Base-by-base conservation (phyloP, 2,329 filamentous ascomycete species). In the Polychaeton citri region DNA sequence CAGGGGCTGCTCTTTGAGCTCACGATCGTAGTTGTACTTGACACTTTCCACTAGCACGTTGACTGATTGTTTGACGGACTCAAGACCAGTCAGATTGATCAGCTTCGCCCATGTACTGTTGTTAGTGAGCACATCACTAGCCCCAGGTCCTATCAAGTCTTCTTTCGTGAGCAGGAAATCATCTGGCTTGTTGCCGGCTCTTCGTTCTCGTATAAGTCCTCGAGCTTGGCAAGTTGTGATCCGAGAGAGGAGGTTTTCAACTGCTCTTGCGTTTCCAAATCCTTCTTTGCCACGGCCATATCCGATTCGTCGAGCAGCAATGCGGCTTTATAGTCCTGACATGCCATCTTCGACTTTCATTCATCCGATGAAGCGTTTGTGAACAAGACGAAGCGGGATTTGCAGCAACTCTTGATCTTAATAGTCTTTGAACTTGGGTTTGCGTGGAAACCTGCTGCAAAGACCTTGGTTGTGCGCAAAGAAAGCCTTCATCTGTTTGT, bases 391-490 rank as follows among this genome's bases (percentile, higher is more conserved):
- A 8, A 63, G 55, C 0, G 86, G 53, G 9, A 88, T 86, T 0
- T 51, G 48, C 2, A 74, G 61, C 0, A 88, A 61, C 44, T 87
- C 79, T 0, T 59, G 46, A 32, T 87, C 76, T 0, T 62, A 61
- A 42, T 83, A 87, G 52, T 88, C 81, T 0, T 69, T 60, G 38
- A 87, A 88, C 30, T 71, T 66, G 47, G 87, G 63, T 21, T 67
- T 59, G 8, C 72, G 61, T 0, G 81, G 81, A 24, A 88, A 76
- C 0, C 81, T 73, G 43, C 79, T 82, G 0, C 71, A 64, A 2
- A 87, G 61, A 0, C 82, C 81, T 0, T 74, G 74, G 31, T 87
- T 87, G 41, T 86, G 79, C 0, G 71, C 65, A 32, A 83, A 85
- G 52, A 87, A 84, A 0, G 66, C 66, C 46, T 87, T 80, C 81